These are phyloP conservation scores for Mycosphaerella arachidis DNA, from an alignment of 2,329 filamentous ascomycete species.

Conservation along the genomic window DNA sequence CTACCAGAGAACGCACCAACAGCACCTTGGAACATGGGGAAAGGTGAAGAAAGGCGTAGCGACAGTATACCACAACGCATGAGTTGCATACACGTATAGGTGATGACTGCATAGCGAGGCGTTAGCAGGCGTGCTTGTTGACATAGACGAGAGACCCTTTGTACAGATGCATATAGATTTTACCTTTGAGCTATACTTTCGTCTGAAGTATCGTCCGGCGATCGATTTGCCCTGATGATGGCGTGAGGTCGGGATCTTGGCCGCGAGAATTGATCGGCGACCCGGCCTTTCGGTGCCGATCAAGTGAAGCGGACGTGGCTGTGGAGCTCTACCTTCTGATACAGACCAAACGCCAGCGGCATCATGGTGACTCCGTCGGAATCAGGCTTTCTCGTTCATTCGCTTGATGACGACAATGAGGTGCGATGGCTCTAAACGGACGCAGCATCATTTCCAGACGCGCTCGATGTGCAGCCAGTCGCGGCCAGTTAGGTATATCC, in stretches of 20 bases:
- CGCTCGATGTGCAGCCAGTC: neutral
- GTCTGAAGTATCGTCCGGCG: too few species aligned
- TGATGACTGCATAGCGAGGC: constrained; percentile 1
- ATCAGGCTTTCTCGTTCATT: neutral
- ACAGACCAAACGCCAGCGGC: neutral
- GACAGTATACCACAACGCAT: constrained; percentile 22
- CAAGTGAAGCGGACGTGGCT: too few species aligned
- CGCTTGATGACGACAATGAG: neutral
- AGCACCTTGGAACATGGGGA: constrained; percentile 12
- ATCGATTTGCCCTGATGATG: too few species aligned
- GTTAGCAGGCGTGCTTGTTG: neutral
- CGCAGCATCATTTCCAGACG: neutral
- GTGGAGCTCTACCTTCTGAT: too few species aligned
- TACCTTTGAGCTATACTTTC: too few species aligned
- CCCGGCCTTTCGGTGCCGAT: too few species aligned
- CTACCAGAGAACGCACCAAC: constrained; percentile 23
- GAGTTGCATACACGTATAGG: neutral
- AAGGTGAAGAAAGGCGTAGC: constrained; percentile 11
- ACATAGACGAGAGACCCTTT: neutral
- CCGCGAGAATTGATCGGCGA: too few species aligned
- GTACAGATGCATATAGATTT: neutral
- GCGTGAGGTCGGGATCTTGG: too few species aligned
- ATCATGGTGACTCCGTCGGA: neutral
- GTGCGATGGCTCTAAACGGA: neutral
- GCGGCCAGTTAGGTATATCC: neutral